Evolutionary conservation across 257 asterid species (phyloP).

Genomic region (Solanum okadae): DNA sequence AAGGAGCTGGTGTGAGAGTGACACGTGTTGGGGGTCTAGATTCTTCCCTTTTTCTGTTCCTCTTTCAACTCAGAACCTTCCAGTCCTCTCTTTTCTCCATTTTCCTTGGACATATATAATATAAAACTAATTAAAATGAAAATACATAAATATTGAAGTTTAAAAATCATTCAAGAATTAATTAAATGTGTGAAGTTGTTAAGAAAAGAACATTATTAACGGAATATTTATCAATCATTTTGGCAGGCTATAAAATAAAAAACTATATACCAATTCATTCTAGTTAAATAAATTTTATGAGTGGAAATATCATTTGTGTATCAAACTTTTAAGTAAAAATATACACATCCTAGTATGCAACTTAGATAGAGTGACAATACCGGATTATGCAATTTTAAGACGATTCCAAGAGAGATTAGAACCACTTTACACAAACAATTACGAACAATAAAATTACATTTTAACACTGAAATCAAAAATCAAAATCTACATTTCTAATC

Average conservation of each 20-base stretch:
- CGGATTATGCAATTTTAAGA: neutral
- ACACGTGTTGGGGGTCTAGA: neutral
- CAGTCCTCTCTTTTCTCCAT: neutral
- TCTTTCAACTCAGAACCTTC: neutral
- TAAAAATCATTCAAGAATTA: neutral
- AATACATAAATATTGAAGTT: neutral
- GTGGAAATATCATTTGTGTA: neutral
- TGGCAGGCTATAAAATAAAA: neutral
- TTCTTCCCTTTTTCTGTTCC: neutral
- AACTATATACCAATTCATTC: neutral
- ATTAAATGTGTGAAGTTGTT: neutral
- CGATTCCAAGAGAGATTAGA: neutral
- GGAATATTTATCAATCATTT: neutral
- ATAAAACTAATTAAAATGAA: neutral
- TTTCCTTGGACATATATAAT: neutral
- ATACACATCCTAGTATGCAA: neutral
- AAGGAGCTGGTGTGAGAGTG: neutral
- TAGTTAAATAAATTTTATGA: neutral
- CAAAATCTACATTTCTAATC: constrained; percentile 10
- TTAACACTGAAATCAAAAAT: neutral
- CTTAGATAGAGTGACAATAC: neutral
- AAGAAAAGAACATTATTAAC: neutral
- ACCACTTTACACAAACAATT: neutral
- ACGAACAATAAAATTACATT: constrained; percentile 1
- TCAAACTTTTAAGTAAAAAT: neutral